Evolutionary conservation across 148 eudicot species (phyloP), one percentile per base, ranked within the genome.

Genomic region (Gaultheria prostrata): DNA sequence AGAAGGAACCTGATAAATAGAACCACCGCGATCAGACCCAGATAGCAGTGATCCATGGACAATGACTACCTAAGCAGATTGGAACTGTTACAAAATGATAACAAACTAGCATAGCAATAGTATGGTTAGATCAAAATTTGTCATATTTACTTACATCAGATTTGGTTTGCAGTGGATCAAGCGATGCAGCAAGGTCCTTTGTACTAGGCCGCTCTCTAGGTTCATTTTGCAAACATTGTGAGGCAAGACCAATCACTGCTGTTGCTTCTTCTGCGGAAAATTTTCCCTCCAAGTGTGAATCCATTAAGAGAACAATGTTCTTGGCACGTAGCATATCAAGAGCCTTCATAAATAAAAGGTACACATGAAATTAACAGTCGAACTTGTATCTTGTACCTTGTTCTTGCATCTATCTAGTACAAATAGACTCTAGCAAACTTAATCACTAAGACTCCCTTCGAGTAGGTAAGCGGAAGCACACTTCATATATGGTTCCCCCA

Each of bases 301-400:
- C 87, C 53, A 82, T 85, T 65, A 92, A 87, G 26, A 87, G 88
- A 50, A 79, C 87, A 43, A 84, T 87, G 87, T 91, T 92, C 35
- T 89, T 86, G 48, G 92, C 90, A 8, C 92, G 91, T 84, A 92
- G 90, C 93, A 92, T 91, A 84, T 92, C 95, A 53, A 92, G 92
- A 61, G 93, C 94, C 94, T 92, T 79, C 76, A 83, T 17, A 70
- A 63, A 51, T 24, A 46, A 63, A 61, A 43, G 30, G 70, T 8
- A 76, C 69, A 81, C 69, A 81, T 8, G 3, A 32, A 21, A 21
- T 51, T 51, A 49, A 74, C 54, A 51, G 15, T 56, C 14, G 24
- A 79, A 79, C 9, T 15, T 78, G 33, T 77, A 79, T 59, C 51
- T 79, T 59, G 32, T 24, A 14, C 10, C 43, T 39, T 0, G 7